Conservation (phyloP, 164 flowering plant species). For the Chimonanthus salicifolius region DNA sequence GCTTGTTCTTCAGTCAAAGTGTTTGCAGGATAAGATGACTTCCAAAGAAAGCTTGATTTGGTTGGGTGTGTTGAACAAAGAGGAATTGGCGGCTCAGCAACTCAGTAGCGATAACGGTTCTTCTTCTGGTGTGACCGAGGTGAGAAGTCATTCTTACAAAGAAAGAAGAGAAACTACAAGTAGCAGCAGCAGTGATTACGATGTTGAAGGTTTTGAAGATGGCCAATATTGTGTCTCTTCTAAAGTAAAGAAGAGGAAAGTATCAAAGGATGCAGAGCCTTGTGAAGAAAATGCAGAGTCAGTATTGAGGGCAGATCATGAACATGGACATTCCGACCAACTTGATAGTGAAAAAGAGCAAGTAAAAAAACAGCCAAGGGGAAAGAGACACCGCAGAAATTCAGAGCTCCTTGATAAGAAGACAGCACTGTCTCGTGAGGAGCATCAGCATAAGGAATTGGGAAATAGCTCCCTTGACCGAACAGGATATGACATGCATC, state of each 20-base stretch:
- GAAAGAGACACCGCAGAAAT: conserved; percentile 28
- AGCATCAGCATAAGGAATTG: conserved; percentile 17
- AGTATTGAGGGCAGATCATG: background rate
- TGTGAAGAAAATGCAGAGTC: background rate
- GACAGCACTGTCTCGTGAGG: conserved; percentile 11
- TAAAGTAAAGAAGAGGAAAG: conserved; percentile 39
- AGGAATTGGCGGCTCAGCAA: conserved; percentile 46
- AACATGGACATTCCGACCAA: conserved; percentile 3
- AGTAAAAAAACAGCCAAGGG: conserved; percentile 21
- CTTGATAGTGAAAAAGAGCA: conserved; percentile 25
- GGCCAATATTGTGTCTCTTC: conserved; percentile 52
- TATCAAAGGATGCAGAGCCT: conserved; percentile 25
- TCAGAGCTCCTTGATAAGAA: conserved; percentile 19
- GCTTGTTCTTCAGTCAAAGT: conserved; percentile 66
- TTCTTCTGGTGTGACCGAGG: conserved; percentile 44
- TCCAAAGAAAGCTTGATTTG: conserved; percentile 75
- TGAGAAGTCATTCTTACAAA: conserved; percentile 22
- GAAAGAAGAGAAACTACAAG: conserved; percentile 33
- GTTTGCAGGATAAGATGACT: conserved; percentile 83
- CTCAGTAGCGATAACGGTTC: conserved; percentile 54
- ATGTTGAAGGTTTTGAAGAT: conserved; percentile 54
- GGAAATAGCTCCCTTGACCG: conserved; percentile 32
- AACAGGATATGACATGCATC: conserved; percentile 18
- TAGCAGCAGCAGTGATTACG: conserved; percentile 56
- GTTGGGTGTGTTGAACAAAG: conserved; percentile 61